phyloP scores from a whole-genome alignment of 495 filamentous ascomycete genomes.

The Talaromyces liani region DNA sequence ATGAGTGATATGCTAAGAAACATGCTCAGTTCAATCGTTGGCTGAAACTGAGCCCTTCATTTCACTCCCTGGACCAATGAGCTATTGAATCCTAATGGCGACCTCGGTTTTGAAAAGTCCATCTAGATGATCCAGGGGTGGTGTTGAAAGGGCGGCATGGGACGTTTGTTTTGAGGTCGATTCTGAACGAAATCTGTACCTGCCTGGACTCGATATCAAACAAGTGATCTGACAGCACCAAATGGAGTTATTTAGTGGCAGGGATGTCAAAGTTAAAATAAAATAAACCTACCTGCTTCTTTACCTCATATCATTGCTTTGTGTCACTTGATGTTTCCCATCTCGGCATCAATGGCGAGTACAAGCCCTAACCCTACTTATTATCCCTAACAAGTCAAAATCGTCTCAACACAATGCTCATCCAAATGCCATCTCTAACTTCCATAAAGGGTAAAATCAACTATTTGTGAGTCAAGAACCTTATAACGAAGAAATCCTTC shows the following conservation, averaged over 20 bases:
- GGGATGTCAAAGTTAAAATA: neutral
- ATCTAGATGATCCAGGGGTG: no score
- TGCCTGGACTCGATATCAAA: neutral
- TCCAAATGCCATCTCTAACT: neutral
- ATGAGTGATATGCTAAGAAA: neutral
- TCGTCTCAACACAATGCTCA: neutral
- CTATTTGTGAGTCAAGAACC: neutral
- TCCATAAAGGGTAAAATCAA: neutral
- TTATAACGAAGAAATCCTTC: neutral
- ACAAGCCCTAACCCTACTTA: neutral
- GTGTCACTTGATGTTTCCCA: neutral
- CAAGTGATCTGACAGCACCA: neutral
- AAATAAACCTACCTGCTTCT: neutral
- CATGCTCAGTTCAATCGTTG: neutral
- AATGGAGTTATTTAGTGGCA: neutral
- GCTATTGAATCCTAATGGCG: no score
- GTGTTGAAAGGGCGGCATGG: neutral
- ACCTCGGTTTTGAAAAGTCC: no score
- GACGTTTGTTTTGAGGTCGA: neutral
- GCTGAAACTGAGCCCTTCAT: neutral
- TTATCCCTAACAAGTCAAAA: neutral
- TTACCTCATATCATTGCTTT: neutral
- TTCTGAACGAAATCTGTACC: neutral
- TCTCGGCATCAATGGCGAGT: neutral
- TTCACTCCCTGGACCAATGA: neutral